Evolutionary conservation across 805 yeast genomes (phyloP).

Genomic region (Nakazawaea siamensis): DNA sequence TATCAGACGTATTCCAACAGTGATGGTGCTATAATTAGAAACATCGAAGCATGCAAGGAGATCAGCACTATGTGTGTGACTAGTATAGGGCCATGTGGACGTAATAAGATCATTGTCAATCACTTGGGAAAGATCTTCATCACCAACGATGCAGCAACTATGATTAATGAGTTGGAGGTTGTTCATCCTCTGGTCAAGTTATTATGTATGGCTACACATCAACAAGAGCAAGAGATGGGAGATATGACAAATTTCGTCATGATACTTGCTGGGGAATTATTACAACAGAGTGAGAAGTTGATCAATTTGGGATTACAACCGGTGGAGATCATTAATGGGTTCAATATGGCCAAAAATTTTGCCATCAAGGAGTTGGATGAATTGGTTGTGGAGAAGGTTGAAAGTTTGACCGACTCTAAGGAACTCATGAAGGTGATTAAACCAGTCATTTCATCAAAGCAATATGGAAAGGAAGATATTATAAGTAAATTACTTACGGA

Average conservation of each 20-base stretch:
- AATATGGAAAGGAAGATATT: constrained; percentile 78
- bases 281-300: constrained; percentile 80
- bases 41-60: constrained; percentile 91
- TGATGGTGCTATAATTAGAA: constrained; percentile 91
- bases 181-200: constrained; percentile 97
- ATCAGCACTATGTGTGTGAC: constrained; percentile 87
- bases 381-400: constrained; percentile 53
- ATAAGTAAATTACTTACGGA: constrained; percentile 75
- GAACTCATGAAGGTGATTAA: constrained; percentile 66
- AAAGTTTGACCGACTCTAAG: constrained; percentile 42
- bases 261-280: constrained; percentile 86
- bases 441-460: constrained; percentile 90
- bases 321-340: constrained; percentile 90
- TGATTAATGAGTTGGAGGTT: constrained; percentile 85
- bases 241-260: constrained; percentile 91
- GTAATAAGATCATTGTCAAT: constrained; percentile 92
- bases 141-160: constrained; percentile 97
- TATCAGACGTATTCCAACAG: constrained; percentile 79
- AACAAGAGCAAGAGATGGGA: constrained; percentile 96
- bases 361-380: constrained; percentile 62
- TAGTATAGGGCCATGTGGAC: constrained; percentile 95
- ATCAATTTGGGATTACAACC: constrained; percentile 81
- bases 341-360: constrained; percentile 74
- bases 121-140: constrained; percentile 77
- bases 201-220: constrained; percentile 92